A percentile compares a stretch with the other conserved stretches of the same genome.
phyloP scores from a whole-genome alignment of 2,329 filamentous ascomycete genomes.

The Lithohypha guttulata region DNA sequence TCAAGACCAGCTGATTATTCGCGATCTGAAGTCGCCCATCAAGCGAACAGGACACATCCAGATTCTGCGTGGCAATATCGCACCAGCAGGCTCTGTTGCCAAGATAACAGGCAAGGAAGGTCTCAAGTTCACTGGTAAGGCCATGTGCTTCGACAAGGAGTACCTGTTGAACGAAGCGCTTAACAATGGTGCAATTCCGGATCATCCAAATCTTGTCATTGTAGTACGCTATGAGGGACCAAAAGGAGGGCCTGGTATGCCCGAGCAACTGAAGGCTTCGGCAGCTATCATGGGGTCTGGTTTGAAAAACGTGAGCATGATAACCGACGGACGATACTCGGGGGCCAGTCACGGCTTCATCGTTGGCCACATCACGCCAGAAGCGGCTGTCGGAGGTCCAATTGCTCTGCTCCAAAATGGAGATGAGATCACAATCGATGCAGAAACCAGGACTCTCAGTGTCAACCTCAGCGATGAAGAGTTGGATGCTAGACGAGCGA shows the following conservation, averaged over 20 bases:
- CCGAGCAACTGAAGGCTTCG: conserved; percentile 79
- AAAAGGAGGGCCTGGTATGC: conserved; percentile 90
- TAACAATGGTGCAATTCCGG: conserved; percentile 56
- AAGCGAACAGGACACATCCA: conserved; percentile 80
- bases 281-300: conserved; percentile 90
- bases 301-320: conserved; percentile 74
- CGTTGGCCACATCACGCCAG: conserved; percentile 83
- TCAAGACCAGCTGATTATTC: conserved; percentile 72
- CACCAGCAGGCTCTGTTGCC: conserved; percentile 78
- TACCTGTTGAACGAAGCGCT: conserved; percentile 65
- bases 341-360: conserved; percentile 88
- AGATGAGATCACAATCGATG: conserved; percentile 77
- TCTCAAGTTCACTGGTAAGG: conserved; percentile 66
- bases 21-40: conserved; percentile 69
- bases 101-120: conserved; percentile 98
- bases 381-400: conserved; percentile 79
- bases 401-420: conserved; percentile 73
- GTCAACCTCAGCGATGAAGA: conserved; percentile 66
- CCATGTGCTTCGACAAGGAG: conserved; percentile 80
- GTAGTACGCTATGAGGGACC: conserved; percentile 91
- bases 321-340: conserved; percentile 83
- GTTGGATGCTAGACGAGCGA: conserved; percentile 50
- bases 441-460: conserved; percentile 58
- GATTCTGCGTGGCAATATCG: conserved; percentile 76
- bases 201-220: conserved; percentile 72